phyloP scores from a whole-genome alignment of 306 rosid genomes.

The Sesbania bispinosa region DNA sequence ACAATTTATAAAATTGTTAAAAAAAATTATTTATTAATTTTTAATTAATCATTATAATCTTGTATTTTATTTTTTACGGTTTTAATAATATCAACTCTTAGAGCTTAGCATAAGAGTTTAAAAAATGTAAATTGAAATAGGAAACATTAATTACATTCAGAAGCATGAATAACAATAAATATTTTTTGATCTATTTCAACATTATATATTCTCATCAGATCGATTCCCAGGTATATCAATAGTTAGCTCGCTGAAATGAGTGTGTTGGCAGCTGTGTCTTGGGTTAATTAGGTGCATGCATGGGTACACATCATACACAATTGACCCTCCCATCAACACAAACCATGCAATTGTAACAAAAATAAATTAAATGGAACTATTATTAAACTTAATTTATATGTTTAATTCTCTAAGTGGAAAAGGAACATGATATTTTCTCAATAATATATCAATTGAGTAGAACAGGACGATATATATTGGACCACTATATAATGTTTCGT shows the following conservation, averaged over 20 bases:
- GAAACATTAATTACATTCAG: no score
- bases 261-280: neutral
- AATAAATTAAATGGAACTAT: neutral
- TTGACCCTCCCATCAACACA: neutral
- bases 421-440: constrained; percentile 13
- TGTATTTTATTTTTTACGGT: no score
- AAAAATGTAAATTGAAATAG: no score
- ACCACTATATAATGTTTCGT: constrained; percentile 17
- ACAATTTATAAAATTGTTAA: no score
- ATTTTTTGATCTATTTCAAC: no score
- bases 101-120: no score
- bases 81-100: no score
- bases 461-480: neutral
- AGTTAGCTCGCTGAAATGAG: neutral
- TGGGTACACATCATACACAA: neutral
- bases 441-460: constrained; percentile 5
- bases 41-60: no score
- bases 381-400: neutral
- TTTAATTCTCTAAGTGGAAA: neutral
- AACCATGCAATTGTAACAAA: neutral
- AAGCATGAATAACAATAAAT: no score
- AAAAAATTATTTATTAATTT: no score
- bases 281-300: constrained; percentile 3
- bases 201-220: no score
- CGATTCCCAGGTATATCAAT: no score